phyloP scores from a whole-genome alignment of 306 rosid genomes.

The Casuarina cunninghamiana region DNA sequence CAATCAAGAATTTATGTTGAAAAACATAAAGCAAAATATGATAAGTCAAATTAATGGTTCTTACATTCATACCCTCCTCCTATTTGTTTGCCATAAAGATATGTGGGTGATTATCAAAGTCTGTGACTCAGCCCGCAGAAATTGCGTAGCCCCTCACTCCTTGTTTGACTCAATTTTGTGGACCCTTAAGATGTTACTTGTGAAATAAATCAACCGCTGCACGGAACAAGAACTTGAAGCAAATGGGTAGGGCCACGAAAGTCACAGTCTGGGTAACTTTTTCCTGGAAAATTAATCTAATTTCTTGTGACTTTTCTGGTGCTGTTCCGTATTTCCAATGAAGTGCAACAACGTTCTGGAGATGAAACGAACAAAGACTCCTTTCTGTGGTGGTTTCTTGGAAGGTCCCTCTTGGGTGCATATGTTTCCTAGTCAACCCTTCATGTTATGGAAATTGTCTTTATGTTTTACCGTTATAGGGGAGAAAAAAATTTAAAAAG shows the following conservation, averaged over 20 bases:
- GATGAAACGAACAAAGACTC: neutral
- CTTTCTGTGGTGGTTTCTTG: conserved; percentile 11
- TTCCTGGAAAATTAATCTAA: neutral
- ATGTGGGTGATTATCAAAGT: neutral
- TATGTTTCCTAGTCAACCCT: conserved; percentile 17
- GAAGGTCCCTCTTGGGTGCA: conserved; percentile 36
- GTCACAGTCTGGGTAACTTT: conserved; percentile 16
- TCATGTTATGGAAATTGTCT: neutral
- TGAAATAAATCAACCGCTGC: conserved; percentile 28
- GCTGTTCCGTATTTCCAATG: neutral
- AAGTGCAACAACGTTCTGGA: neutral
- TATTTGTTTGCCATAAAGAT: too few relatives aligned
- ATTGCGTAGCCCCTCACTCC: neutral
- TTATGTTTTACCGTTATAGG: neutral
- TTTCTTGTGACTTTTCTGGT: neutral
- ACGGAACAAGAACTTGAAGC: conserved; percentile 26
- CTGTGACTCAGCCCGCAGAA: neutral
- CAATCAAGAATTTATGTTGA: too few relatives aligned
- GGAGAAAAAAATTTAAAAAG: neutral
- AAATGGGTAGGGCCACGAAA: conserved; percentile 27
- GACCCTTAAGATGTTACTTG: conserved; percentile 20
- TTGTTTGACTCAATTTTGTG: conserved; percentile 23
- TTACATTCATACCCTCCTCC: too few relatives aligned
- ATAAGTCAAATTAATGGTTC: too few relatives aligned
- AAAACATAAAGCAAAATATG: too few relatives aligned